phyloP scores from a whole-genome alignment of 1,139 yeast genomes.

The Pichia sp. region DNA sequence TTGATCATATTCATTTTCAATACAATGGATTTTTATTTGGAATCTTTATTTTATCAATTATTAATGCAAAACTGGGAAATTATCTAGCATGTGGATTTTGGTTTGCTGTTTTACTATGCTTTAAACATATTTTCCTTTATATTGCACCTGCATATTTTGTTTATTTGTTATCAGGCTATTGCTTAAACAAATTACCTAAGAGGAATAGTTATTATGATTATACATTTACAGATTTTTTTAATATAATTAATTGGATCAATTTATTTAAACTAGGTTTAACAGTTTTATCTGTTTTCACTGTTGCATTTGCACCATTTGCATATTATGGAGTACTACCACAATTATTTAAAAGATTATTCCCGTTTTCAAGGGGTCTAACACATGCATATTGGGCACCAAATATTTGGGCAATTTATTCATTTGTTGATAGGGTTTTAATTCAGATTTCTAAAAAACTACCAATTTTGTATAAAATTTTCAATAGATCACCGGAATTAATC shows the following conservation, averaged over 20 bases:
- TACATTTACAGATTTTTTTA: slow-evolving; percentile 28
- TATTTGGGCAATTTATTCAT: slow-evolving; percentile 90
- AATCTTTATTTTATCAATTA: slow-evolving; percentile 63
- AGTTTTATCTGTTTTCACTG: slow-evolving; percentile 55
- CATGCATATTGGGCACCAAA: slow-evolving; percentile 99
- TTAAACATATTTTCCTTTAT: slow-evolving; percentile 89
- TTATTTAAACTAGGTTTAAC: slow-evolving; percentile 55
- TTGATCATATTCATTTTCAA: slow-evolving; percentile 93
- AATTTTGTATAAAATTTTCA: slow-evolving; percentile 11
- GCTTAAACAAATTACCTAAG: slow-evolving; percentile 38
- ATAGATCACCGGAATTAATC: neutral
- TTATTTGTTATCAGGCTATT: slow-evolving; percentile 66
- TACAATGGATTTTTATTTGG: slow-evolving; percentile 94
- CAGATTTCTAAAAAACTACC: slow-evolving; percentile 30
- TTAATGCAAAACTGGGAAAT: slow-evolving; percentile 55
- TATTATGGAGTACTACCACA: slow-evolving; percentile 60
- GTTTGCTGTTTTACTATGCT: slow-evolving; percentile 76
- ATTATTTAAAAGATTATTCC: slow-evolving; percentile 67
- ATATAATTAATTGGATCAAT: slow-evolving; percentile 51
- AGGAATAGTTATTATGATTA: neutral
- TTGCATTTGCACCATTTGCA: slow-evolving; percentile 79
- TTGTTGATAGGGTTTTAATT: slow-evolving; percentile 68
- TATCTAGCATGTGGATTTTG: slow-evolving; percentile 62
- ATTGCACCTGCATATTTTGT: slow-evolving; percentile 92
- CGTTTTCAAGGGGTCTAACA: slow-evolving; percentile 90